Evolutionary conservation across 148 eudicot genomes (phyloP).

Genomic region (Suaeda aralocaspica): DNA sequence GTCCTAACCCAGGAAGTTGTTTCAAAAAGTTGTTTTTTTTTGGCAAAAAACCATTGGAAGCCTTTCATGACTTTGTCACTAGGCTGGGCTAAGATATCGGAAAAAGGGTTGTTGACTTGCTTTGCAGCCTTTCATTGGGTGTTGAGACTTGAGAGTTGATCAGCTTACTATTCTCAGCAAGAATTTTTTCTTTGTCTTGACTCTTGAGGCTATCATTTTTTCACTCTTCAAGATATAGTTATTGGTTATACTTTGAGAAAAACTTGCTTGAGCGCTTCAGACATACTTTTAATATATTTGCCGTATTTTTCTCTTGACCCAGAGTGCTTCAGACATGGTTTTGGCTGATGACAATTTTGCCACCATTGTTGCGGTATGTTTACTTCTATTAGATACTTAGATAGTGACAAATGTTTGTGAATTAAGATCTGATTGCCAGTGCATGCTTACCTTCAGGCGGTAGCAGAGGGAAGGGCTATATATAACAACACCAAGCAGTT

Average conservation of each 20-base stretch:
- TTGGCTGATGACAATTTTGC: conserved; percentile 99
- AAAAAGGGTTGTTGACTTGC: neutral
- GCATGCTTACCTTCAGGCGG: conserved; percentile 60
- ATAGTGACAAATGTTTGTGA: neutral
- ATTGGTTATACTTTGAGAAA: neutral
- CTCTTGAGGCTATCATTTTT: neutral
- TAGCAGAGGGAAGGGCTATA: conserved; percentile 99
- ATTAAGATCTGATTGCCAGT: neutral
- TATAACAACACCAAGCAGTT: conserved; percentile 99
- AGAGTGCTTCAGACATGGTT: conserved; percentile 99
- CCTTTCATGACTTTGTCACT: neutral
- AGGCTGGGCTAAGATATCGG: neutral
- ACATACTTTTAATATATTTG: neutral
- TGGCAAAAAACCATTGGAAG: neutral
- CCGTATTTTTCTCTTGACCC: conserved; percentile 20
- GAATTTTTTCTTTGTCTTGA: neutral
- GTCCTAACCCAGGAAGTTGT: too few relatives aligned
- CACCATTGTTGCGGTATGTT: conserved; percentile 87
- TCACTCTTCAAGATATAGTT: neutral
- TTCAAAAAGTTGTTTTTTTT: neutral
- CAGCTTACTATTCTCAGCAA: neutral
- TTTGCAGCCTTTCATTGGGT: neutral
- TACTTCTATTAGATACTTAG: neutral
- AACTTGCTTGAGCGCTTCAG: neutral
- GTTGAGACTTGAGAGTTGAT: neutral